A percentile compares a stretch with the other conserved stretches of the same genome.
Evolutionary conservation across 352 stramenopile genomes (phyloP).

Genomic region (Phytopythium aichiense): DNA sequence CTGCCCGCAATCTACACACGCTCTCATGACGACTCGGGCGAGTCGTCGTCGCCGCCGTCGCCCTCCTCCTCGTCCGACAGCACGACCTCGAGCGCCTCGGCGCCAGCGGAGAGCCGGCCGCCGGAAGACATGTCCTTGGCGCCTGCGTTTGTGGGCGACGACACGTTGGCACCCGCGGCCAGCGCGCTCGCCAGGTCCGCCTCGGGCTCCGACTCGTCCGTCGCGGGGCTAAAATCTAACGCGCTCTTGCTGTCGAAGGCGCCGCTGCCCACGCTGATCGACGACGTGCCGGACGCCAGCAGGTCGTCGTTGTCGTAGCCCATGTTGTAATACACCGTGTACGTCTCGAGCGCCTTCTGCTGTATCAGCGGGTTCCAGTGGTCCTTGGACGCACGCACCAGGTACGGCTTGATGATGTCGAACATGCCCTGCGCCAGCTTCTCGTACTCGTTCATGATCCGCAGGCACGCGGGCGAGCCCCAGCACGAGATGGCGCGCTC

Average conservation of each 20-base stretch:
- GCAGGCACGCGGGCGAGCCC: slow-evolving; percentile 72
- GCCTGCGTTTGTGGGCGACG: slow-evolving; percentile 8
- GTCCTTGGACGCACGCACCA: slow-evolving; percentile 40
- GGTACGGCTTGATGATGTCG: slow-evolving; percentile 70
- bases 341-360: slow-evolving; percentile 82
- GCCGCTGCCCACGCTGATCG: slow-evolving; percentile 2
- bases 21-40: slow-evolving; percentile 24
- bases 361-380: slow-evolving; percentile 87
- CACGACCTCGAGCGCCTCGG: slow-evolving; percentile 42
- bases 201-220: slow-evolving; percentile 50
- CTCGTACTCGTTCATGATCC: slow-evolving; percentile 90
- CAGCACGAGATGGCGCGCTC: slow-evolving; percentile 83
- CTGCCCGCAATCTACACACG: neutral
- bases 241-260: slow-evolving; percentile 28
- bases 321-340: slow-evolving; percentile 90
- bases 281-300: slow-evolving; percentile 7
- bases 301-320: slow-evolving; percentile 79
- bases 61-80: slow-evolving; percentile 40
- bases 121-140: slow-evolving; percentile 25
- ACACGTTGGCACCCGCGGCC: slow-evolving; percentile 7
- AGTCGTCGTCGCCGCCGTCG: slow-evolving; percentile 23
- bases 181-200: slow-evolving; percentile 21
- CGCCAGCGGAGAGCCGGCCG: slow-evolving; percentile 26
- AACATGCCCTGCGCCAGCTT: slow-evolving; percentile 84
- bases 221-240: slow-evolving; percentile 49